Evolutionary conservation across 2,329 filamentous ascomycete genomes (phyloP).

Genomic region (Alternaria sp.): DNA sequence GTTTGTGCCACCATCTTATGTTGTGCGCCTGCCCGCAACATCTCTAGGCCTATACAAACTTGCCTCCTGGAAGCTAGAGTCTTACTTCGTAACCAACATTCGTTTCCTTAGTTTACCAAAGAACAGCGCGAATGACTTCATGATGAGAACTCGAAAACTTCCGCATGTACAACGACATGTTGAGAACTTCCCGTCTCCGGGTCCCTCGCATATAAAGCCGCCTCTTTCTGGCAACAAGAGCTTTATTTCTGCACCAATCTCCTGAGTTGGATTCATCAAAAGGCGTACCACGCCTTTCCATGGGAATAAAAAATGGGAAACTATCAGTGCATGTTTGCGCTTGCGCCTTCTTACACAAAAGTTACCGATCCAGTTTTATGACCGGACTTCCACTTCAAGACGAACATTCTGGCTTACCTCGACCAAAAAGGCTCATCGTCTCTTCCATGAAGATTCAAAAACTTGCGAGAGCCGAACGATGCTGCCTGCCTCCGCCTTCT

Average conservation of each 20-base stretch:
- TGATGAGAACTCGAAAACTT: not conserved
- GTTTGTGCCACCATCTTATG: not conserved
- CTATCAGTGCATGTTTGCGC: not conserved
- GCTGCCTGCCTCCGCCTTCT: too few relatives aligned
- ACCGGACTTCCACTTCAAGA: not conserved
- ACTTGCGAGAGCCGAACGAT: too few relatives aligned
- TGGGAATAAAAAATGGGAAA: not conserved
- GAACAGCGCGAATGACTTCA: too few relatives aligned
- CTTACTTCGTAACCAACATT: not conserved
- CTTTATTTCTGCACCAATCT: not conserved
- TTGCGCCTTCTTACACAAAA: not conserved
- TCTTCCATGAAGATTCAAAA: too few relatives aligned
- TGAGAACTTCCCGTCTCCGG: not conserved
- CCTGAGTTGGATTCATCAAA: not conserved
- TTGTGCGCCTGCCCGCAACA: not conserved
- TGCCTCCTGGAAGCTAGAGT: not conserved
- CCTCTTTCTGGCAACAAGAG: not conserved
- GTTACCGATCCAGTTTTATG: not conserved
- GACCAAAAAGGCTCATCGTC: too few relatives aligned
- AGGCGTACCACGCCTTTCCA: too few relatives aligned
- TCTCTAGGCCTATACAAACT: not conserved
- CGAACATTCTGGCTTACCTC: too few relatives aligned
- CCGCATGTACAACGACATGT: rapidly evolving
- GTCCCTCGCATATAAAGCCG: not conserved
- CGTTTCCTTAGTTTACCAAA: not conserved